Conservation (phyloP, 2,329 filamentous ascomycete genomes). For the Colletotrichum neosansevieriae region DNA sequence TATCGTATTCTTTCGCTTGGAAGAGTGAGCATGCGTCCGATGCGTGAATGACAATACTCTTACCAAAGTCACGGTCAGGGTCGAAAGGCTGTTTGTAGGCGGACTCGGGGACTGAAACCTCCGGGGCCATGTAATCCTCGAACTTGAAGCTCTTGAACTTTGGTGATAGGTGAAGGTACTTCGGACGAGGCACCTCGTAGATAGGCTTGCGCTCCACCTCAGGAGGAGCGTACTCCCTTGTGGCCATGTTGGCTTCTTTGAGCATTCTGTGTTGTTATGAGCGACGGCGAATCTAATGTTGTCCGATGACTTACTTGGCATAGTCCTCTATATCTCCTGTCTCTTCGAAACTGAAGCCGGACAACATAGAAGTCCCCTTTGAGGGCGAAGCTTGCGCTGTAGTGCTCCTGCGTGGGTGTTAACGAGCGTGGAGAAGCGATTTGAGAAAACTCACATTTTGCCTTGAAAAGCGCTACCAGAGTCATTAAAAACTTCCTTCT, state of each 20-base stretch:
- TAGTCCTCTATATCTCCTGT: slow-evolving; percentile 5
- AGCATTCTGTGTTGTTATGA: slow-evolving; percentile 27
- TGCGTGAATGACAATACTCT: background rate
- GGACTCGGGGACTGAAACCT: background rate
- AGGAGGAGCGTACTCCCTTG: slow-evolving; percentile 29
- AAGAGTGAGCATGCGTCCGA: background rate
- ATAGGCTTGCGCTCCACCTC: slow-evolving; percentile 20
- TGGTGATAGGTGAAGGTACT: slow-evolving; percentile 36
- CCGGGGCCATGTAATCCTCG: slow-evolving; percentile 23
- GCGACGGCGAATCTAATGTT: background rate
- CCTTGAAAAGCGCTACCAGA: background rate
- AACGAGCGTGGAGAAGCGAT: too few species aligned
- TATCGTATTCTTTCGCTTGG: slow-evolving; percentile 43
- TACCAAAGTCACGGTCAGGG: slow-evolving; percentile 27
- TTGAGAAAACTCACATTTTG: background rate
- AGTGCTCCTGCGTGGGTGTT: background rate
- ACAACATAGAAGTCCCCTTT: background rate
- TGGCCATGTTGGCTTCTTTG: slow-evolving; percentile 17
- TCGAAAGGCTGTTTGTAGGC: slow-evolving; percentile 25
- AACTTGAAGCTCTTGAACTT: slow-evolving; percentile 29
- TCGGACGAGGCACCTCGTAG: slow-evolving; percentile 40
- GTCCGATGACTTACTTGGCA: slow-evolving; percentile 14
- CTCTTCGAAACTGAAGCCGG: background rate
- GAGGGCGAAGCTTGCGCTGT: background rate
- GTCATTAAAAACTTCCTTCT: background rate